These are phyloP conservation scores for Hypoxylon sp. DNA, from an alignment of 2,329 filamentous ascomycete species.

Conservation along the genomic window DNA sequence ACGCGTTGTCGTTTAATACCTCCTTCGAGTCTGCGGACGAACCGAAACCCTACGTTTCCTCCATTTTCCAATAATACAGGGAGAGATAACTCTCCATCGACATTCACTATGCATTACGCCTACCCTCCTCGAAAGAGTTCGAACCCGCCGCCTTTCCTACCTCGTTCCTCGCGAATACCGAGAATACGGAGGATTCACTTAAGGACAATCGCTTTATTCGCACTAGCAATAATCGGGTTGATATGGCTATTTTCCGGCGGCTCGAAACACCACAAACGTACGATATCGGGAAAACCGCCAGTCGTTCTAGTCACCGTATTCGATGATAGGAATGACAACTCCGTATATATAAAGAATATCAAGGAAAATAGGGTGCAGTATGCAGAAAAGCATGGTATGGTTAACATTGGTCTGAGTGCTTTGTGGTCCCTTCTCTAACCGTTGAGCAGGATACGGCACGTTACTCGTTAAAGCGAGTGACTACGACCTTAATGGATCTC, in stretches of 20 bases:
- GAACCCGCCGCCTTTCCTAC: slow-evolving; percentile 78
- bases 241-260: slow-evolving; percentile 71
- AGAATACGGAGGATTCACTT: slow-evolving; percentile 73
- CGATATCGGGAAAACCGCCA: slow-evolving; percentile 67
- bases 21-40: slow-evolving; percentile 5
- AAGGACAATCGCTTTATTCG: slow-evolving; percentile 69
- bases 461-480: slow-evolving; percentile 85
- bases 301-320: slow-evolving; percentile 89
- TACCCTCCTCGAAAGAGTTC: slow-evolving; percentile 89
- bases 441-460: slow-evolving; percentile 80
- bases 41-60: slow-evolving; percentile 13
- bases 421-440: slow-evolving; percentile 33
- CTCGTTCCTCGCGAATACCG: slow-evolving; percentile 70
- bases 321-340: slow-evolving; percentile 75
- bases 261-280: slow-evolving; percentile 53
- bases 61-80: slow-evolving; percentile 17
- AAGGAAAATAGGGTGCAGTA: slow-evolving; percentile 88
- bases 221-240: slow-evolving; percentile 68
- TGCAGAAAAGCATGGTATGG: slow-evolving; percentile 84
- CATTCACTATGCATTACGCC: slow-evolving; percentile 85
- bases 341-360: slow-evolving; percentile 79
- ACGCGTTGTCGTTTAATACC: slow-evolving; percentile 23
- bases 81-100: slow-evolving; percentile 30
- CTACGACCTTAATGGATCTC: slow-evolving; percentile 76
- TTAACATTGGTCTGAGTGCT: not conserved